Evolutionary conservation across 768 basidiomycete genomes (phyloP), one percentile per base, ranked within the genome.

Genomic region (Macrocybe gigantea): DNA sequence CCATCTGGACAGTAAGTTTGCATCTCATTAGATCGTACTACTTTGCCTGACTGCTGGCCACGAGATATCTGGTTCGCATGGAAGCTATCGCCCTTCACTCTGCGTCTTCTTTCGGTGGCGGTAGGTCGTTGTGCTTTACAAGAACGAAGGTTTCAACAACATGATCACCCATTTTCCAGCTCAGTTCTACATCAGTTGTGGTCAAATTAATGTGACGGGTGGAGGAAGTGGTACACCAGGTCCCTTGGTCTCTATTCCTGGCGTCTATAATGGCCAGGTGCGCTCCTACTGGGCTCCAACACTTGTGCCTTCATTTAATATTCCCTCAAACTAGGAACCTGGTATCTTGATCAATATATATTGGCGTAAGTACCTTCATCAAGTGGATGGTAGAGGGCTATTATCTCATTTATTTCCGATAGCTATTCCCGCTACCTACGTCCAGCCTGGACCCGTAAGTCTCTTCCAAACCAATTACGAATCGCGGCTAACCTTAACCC

Each of bases 131-230:
- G 6, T 38, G 14, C 13, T 35, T 30, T 15, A 5, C 11, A 7
- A 44, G 13, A 36, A 14, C 22, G 6, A 14, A 44, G 10, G 10
- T 39, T 44, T 32, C 12, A 6, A 22, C 39, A 5, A 7, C 15
- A 13, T 38, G 14, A 13, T 22, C 4, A 22, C 14, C 13, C 11
- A 3, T 37, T 4, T 29, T 13, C 7, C 34, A 56, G 55, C 56
- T 9, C 56, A 57, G 53, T 57, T 54, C 39, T 57, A 57, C 51
- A 50, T 55, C 31, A 49, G 47, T 30, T 57, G 56, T 44, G 56
- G 56, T 6, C 56, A 57, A 34, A 51, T 57, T 38, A 50, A 52
- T 15, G 53, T 57, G 2, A 57, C 53, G 30, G 56, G 56, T 12
- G 53, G 51, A 13, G 56, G 56, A 52, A 53, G 37, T 31, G 56